Evolutionary conservation across 495 filamentous ascomycete species (phyloP), one percentile per base, ranked within the genome.

Genomic region (Aspergillus cavernicola): DNA sequence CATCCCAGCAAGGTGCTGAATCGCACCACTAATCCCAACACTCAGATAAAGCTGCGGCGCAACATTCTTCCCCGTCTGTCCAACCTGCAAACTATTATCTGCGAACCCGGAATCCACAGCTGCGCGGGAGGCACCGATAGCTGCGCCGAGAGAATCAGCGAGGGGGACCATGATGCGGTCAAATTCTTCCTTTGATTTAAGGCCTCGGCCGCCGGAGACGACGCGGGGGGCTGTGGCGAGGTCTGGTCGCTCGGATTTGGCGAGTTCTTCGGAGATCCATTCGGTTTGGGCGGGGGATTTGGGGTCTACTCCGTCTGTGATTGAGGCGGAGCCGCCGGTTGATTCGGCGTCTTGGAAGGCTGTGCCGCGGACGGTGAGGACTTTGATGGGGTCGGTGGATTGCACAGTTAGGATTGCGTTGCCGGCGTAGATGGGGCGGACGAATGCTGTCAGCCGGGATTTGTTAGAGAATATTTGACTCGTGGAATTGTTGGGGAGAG

Each of bases 1-100:
- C 93, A 98, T 98, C 66, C 93, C 93, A 36, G 95, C 95, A 71
- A 98, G 74, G 80, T 98, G 93, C 73, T 98, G 93, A 57, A 98
- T 98, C 19, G 93, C 93, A 40, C 93, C 93, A 6, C 88, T 93
- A 64, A 98, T 97, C 62, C 93, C 93, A 13, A 91, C 92, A 26
- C 89, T 93, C 52, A 98, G 80, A 66, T 98, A 98, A 55, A 97
- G 75, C 70, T 98, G 86, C 49, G 93, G 93, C 36, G 93, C 93
- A 28, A 98, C 91, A 53, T 96, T 95, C 82, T 98, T 98, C 55
- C 93, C 93, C 6, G 93, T 98, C 75, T 98, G 93, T 10, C 93
- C 93, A 56, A 98, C 90, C 73, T 98, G 93, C 64, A 98, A 73
- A 73, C 89, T 95, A 82, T 98, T 98, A 72, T 98, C 93, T n/a